Evolutionary conservation across 352 stramenopile species (phyloP).

Genomic region (Pythium folliculosum): DNA sequence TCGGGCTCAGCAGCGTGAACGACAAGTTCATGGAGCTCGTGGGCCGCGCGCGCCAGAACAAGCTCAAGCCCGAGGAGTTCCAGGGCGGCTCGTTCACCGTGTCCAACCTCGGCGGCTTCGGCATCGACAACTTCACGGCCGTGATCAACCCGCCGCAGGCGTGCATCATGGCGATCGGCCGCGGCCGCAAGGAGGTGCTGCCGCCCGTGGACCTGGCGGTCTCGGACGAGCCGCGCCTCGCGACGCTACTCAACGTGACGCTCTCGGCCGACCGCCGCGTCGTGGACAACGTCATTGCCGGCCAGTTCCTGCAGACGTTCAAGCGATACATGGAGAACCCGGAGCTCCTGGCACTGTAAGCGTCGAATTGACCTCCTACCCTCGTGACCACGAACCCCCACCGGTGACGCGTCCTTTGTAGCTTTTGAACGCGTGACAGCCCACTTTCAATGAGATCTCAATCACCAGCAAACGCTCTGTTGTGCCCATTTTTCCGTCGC

Average conservation of each 20-base stretch:
- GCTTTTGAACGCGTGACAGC: background rate
- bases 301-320: constrained; percentile 96
- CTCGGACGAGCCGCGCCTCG: constrained; percentile 74
- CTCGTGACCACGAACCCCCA: too few relatives aligned
- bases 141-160: constrained; percentile 99
- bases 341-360: constrained; percentile 83
- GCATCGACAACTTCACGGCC: constrained; percentile 97
- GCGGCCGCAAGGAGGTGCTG: constrained; percentile 88
- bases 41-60: constrained; percentile 92
- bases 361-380: background rate
- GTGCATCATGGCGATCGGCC: constrained; percentile 98
- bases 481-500: background rate
- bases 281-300: constrained; percentile 96
- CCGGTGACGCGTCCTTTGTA: background rate
- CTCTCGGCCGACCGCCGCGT: constrained; percentile 97
- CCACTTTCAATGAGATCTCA: background rate
- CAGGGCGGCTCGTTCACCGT: constrained; percentile 99
- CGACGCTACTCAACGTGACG: constrained; percentile 95
- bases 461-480: background rate
- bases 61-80: constrained; percentile 99
- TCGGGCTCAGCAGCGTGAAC: constrained; percentile 95
- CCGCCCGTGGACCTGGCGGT: constrained; percentile 46
- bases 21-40: constrained; percentile 97
- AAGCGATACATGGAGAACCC: constrained; percentile 97
- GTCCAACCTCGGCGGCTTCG: constrained; percentile 98